Percentiles rank a stretch among this genome's conserved stretches.
Evolutionary conservation across 108 stramenopile species (phyloP).

Genomic region (Epithemia pelagica): DNA sequence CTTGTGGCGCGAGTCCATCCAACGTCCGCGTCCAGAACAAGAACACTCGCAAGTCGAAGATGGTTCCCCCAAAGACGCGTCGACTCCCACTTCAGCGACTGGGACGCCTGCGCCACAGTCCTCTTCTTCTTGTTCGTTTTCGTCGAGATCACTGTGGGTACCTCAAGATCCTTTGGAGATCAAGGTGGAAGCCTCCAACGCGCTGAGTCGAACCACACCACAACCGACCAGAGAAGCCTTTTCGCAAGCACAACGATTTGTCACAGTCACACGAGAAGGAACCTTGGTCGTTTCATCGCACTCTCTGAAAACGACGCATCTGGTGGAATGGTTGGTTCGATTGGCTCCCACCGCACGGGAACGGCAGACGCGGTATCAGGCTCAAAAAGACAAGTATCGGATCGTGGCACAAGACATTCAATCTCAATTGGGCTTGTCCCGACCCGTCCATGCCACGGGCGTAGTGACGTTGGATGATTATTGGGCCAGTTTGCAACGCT

Average conservation of each 20-base stretch:
- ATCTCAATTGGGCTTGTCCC: conserved; percentile 45
- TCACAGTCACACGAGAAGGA: not conserved
- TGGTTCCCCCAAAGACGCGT: too few relatives aligned
- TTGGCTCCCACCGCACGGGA: conserved; percentile 14
- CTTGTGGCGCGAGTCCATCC: too few relatives aligned
- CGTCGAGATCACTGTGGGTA: not conserved
- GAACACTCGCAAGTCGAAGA: too few relatives aligned
- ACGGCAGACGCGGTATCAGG: conserved; percentile 15
- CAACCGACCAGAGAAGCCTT: not conserved
- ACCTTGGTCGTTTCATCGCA: not conserved
- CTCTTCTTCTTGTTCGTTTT: too few relatives aligned
- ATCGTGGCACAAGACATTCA: conserved; percentile 30
- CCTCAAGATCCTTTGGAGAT: not conserved
- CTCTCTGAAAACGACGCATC: not conserved
- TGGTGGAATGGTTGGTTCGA: conserved; percentile 13
- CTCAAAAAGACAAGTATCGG: conserved; percentile 14
- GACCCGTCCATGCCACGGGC: conserved; percentile 16
- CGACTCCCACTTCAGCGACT: too few relatives aligned
- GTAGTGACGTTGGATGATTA: conserved; percentile 37
- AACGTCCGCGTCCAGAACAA: too few relatives aligned
- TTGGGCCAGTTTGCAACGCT: conserved; percentile 26
- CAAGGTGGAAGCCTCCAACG: not conserved
- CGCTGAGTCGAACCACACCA: not conserved
- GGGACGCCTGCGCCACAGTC: too few relatives aligned
- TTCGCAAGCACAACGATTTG: not conserved